Conservation (phyloP, 331 rosid species). For the Cydonia oblonga region DNA sequence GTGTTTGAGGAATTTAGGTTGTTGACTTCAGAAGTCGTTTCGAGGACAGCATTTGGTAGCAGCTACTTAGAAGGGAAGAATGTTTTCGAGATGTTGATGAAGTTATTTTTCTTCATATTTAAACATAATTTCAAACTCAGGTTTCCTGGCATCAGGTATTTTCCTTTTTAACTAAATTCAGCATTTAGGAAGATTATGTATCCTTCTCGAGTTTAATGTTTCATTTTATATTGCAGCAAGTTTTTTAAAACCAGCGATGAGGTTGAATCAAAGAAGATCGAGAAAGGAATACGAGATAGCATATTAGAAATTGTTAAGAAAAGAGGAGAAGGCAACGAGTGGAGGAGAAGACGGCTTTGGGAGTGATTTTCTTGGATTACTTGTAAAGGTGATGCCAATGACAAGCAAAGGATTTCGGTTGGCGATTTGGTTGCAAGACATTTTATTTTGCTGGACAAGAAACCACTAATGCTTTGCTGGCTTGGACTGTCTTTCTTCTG, state of each 20-base stretch:
- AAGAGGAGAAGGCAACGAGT: neutral
- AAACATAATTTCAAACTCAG: neutral
- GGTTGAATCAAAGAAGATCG: neutral
- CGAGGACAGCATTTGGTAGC: neutral
- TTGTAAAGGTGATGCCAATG: slow-evolving; percentile 6
- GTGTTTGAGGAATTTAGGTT: neutral
- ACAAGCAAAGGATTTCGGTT: neutral
- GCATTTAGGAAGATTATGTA: too few relatives aligned
- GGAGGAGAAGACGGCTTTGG: slow-evolving; percentile 3
- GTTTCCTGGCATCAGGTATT: neutral
- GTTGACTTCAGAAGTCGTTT: neutral
- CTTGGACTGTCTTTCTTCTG: slow-evolving; percentile 23
- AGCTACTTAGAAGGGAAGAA: neutral
- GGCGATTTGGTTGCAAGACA: slow-evolving; percentile 21
- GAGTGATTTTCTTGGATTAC: slow-evolving; percentile 18
- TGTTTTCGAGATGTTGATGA: neutral
- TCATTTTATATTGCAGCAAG: neutral
- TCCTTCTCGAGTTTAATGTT: neutral
- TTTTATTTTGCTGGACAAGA: slow-evolving; percentile 27
- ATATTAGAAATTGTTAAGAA: slow-evolving; percentile 2
- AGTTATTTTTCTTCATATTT: neutral
- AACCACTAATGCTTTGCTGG: slow-evolving; percentile 10
- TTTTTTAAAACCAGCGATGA: slow-evolving; percentile 5
- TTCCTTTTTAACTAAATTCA: neutral
- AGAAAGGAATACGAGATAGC: neutral